A percentile compares a stretch with the other conserved stretches of the same genome.
These are phyloP conservation scores for Zopfochytrium polystomum DNA, from an alignment of 371 early-diverging fungal genomes.

Conservation along the genomic window DNA sequence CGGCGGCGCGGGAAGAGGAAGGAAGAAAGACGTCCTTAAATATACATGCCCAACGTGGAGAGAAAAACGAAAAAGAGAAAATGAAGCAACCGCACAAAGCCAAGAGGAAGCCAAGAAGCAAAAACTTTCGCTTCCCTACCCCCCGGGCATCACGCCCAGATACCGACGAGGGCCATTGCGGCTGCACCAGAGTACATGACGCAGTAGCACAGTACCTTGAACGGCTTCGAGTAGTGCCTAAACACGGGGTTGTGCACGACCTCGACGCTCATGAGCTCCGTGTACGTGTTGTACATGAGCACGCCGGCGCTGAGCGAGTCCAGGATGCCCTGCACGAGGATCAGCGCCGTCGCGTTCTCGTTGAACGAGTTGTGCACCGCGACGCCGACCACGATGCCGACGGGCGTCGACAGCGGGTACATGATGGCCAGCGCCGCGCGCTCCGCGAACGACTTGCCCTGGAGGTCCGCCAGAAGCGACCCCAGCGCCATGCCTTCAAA, in stretches of 20 bases:
- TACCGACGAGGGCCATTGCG: constrained; percentile 3
- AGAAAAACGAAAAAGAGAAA: no score
- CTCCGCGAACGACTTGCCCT: neutral
- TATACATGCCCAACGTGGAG: no score
- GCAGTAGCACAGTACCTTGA: neutral
- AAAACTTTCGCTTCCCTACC: no score
- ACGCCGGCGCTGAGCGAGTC: constrained; percentile 73
- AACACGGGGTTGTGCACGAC: neutral
- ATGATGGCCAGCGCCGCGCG: no score
- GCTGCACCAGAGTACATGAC: constrained; percentile 1
- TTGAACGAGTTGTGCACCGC: constrained; percentile 60
- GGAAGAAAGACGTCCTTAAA: no score
- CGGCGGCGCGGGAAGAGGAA: no score
- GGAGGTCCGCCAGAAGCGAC: constrained; percentile 59
- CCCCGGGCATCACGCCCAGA: constrained; percentile 1
- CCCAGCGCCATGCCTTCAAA: constrained; percentile 87
- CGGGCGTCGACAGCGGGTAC: constrained; percentile 68
- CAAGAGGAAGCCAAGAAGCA: no score
- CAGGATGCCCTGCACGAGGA: constrained; percentile 70
- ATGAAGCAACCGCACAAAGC: no score
- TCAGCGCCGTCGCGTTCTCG: constrained; percentile 49
- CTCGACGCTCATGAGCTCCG: constrained; percentile 37
- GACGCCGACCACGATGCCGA: constrained; percentile 78
- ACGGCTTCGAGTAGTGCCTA: neutral
- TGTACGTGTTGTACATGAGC: constrained; percentile 70